A percentile compares a stretch with the other conserved stretches of the same genome.
Evolutionary conservation across 164 flowering plant species (phyloP).

Genomic region (Kingdonia uniflora): DNA sequence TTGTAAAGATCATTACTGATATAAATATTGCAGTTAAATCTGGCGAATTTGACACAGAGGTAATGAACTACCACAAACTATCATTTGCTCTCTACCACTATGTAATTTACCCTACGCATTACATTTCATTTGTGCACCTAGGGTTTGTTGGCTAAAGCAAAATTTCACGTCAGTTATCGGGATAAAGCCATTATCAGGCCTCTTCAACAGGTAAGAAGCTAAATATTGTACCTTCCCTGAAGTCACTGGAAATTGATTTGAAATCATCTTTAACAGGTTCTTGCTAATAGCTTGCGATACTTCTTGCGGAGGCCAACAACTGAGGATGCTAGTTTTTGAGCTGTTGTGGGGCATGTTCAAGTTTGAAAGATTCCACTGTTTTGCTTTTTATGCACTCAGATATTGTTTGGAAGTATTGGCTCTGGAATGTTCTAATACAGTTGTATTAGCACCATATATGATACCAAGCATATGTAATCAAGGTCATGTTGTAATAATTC

Average conservation of each 20-base stretch:
- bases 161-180: constrained; percentile 90
- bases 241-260: not conserved
- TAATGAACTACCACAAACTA: constrained; percentile 8
- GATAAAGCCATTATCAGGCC: constrained; percentile 75
- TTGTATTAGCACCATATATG: too few species aligned
- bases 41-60: constrained; percentile 99
- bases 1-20: constrained; percentile 79
- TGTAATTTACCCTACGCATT: not conserved
- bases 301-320: constrained; percentile 89
- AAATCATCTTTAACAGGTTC: constrained; percentile 43
- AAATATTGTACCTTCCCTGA: not conserved
- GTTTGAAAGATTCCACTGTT: too few species aligned
- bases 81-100: not conserved
- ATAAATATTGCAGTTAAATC: constrained; percentile 68
- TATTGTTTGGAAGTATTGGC: too few species aligned
- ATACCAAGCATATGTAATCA: too few species aligned
- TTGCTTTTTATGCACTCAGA: too few species aligned
- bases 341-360: not conserved
- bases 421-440: too few species aligned
- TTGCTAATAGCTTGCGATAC: constrained; percentile 81
- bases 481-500: too few species aligned
- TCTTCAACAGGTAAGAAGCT: constrained; percentile 64
- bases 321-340: constrained; percentile 89
- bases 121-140: constrained; percentile 9
- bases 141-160: constrained; percentile 95